Base-by-base conservation (phyloP, 1,284 basidiomycete species). In the Naganishia cerealis region DNA sequence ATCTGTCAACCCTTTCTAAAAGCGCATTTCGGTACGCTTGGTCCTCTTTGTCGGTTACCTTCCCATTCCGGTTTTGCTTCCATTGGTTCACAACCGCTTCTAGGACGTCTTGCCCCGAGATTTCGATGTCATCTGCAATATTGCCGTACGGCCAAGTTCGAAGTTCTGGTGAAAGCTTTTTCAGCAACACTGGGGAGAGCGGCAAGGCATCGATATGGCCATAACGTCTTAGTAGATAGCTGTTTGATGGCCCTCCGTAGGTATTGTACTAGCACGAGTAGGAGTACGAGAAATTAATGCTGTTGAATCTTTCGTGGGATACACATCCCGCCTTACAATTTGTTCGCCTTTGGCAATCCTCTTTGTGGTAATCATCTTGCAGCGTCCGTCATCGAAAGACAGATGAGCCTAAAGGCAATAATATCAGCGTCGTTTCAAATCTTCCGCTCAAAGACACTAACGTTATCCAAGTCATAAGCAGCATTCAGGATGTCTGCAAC, bases 401-500 rank as follows among this genome's bases (percentile, higher is more conserved):
- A 95, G 80, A 73, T 89, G 90, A 0, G 92, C 90, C 91, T 94
- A 61, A 8, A 65, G 62, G 10, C 13, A 40, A 26, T 29, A 33
- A 10, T 16, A 54, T 54, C 43, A 65, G 50, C 40, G 38, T 36
- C 13, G 40, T 13, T 39, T 29, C n/a, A 5, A 8, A 4, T 39
- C 57, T 15, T 38, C 16, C 16, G 50, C 33, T 13, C 1, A 38
- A 5, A 21, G 1, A 39, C 0, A 77, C 86, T 70, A 73, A 92
- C 94, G 73, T 96, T 97, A 79, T 93, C 90, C 39, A 85, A 86
- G n/a, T 87, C 88, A 77, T 87, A 92, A 66, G 87, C 86, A 7
- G 94, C 94, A 74, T 95, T 96, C 59, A 95, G 83, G 84, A 98
- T 88, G 79, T 98, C 95, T 1, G 95, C 96, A 84, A 99, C 89